These are phyloP conservation scores for Thelonectria rubi DNA, from an alignment of 2,329 filamentous ascomycete species.

Conservation along the genomic window DNA sequence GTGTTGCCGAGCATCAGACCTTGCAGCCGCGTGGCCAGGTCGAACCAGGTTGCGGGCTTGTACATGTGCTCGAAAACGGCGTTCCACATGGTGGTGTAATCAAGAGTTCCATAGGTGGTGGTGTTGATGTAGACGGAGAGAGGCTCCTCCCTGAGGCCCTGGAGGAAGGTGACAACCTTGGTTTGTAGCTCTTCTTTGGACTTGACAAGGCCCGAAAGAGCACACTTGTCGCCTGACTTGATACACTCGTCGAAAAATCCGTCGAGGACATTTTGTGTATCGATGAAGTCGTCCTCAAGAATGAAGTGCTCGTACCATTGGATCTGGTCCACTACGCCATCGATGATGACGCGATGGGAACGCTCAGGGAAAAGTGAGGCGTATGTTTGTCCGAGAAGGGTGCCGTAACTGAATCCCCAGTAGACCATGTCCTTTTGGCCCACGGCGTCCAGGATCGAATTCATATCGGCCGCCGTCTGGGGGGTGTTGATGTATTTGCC, in stretches of 20 bases:
- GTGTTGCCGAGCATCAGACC: slow-evolving; percentile 52
- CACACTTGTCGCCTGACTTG: slow-evolving; percentile 56
- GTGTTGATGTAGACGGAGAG: slow-evolving; percentile 54
- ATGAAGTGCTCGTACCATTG: slow-evolving; percentile 45
- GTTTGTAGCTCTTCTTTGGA: slow-evolving; percentile 48
- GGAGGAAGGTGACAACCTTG: slow-evolving; percentile 46
- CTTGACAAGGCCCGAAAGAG: slow-evolving; percentile 49
- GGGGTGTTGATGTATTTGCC: slow-evolving; percentile 58
- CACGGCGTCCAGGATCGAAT: slow-evolving; percentile 55
- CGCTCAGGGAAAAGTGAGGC: slow-evolving; percentile 50
- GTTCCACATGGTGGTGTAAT: slow-evolving; percentile 48
- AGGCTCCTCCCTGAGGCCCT: slow-evolving; percentile 50
- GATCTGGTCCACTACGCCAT: slow-evolving; percentile 48
- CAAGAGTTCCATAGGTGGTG: slow-evolving; percentile 50
- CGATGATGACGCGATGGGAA: slow-evolving; percentile 47
- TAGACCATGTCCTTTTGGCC: slow-evolving; percentile 48
- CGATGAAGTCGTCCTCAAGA: slow-evolving; percentile 41
- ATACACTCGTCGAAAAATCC: slow-evolving; percentile 49
- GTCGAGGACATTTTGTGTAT: slow-evolving; percentile 44
- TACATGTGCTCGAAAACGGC: slow-evolving; percentile 53
- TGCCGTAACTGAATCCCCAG: slow-evolving; percentile 57
- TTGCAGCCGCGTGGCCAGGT: slow-evolving; percentile 47
- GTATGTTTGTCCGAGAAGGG: slow-evolving; percentile 52
- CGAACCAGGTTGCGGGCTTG: slow-evolving; percentile 49
- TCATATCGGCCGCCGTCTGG: slow-evolving; percentile 62